phyloP scores from a whole-genome alignment of 352 stramenopile genomes.

The Blastocystis sp. region DNA sequence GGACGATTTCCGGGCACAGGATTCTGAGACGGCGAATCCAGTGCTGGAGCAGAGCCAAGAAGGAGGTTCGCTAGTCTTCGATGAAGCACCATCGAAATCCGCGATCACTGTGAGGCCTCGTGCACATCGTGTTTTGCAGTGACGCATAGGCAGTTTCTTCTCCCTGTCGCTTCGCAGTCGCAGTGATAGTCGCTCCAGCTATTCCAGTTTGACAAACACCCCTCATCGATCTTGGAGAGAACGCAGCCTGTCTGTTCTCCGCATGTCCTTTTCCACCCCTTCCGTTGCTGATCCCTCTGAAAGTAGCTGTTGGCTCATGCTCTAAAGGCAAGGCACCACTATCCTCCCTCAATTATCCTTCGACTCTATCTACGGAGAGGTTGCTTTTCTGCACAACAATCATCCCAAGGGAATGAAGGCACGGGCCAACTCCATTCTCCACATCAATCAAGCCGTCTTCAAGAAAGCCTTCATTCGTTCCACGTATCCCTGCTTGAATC shows the following conservation, averaged over 20 bases:
- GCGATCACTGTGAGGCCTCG: no score
- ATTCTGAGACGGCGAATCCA: neutral
- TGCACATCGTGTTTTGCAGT: neutral
- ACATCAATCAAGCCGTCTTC: constrained; percentile 1
- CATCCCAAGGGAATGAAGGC: neutral
- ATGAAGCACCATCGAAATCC: no score
- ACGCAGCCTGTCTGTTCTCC: neutral
- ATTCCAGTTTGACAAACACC: neutral
- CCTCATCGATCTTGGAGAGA: neutral
- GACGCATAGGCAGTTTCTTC: neutral
- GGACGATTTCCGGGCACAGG: neutral
- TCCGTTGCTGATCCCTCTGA: neutral
- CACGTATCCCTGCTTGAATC: neutral
- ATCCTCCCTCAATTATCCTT: constrained; percentile 18
- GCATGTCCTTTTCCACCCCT: neutral
- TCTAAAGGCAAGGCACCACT: neutral
- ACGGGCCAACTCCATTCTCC: constrained; percentile 32
- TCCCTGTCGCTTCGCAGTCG: neutral
- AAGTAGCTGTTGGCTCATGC: neutral
- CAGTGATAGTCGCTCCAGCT: neutral
- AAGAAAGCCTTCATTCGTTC: constrained; percentile 6
- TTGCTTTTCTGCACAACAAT: neutral
- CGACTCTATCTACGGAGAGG: constrained; percentile 37
- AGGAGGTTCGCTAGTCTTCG: no score
- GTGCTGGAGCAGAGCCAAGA: neutral